phyloP scores from a whole-genome alignment of 352 stramenopile species.

The Phytophthora fragariae region DNA sequence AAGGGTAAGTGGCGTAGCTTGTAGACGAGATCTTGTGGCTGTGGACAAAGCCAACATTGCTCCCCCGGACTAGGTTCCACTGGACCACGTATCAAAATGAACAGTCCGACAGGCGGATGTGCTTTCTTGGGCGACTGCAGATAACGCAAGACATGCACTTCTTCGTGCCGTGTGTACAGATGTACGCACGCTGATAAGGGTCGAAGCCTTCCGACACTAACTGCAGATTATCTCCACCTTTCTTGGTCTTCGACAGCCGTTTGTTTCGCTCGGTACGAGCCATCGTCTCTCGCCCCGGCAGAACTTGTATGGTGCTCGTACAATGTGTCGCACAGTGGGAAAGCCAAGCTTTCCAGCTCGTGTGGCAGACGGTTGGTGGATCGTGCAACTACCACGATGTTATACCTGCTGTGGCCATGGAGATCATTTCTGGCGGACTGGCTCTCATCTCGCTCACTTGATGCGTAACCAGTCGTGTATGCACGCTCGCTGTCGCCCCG shows the following conservation, averaged over 20 bases:
- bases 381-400: not conserved
- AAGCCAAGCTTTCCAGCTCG: not conserved
- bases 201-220: constrained; percentile 8
- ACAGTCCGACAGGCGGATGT: too few relatives aligned
- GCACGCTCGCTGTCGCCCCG: not conserved
- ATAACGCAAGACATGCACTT: not conserved
- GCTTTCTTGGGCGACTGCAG: not conserved
- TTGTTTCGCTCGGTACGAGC: not conserved
- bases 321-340: not conserved
- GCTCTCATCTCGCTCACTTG: not conserved
- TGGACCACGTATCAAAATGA: not conserved
- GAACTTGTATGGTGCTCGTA: not conserved
- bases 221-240: not conserved
- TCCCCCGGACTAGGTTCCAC: too few relatives aligned
- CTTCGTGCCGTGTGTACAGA: constrained; percentile 21
- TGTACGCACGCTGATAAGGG: constrained; percentile 14
- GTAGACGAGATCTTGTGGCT: too few relatives aligned
- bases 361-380: not conserved
- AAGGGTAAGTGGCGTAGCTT: not conserved
- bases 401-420: not conserved
- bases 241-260: not conserved
- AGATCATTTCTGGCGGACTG: not conserved
- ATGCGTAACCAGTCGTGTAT: not conserved
- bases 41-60: too few relatives aligned
- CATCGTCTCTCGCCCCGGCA: not conserved